These are phyloP conservation scores for Heracleum sosnowskyi DNA, from an alignment of 129 eudicot genomes.

Conservation along the genomic window DNA sequence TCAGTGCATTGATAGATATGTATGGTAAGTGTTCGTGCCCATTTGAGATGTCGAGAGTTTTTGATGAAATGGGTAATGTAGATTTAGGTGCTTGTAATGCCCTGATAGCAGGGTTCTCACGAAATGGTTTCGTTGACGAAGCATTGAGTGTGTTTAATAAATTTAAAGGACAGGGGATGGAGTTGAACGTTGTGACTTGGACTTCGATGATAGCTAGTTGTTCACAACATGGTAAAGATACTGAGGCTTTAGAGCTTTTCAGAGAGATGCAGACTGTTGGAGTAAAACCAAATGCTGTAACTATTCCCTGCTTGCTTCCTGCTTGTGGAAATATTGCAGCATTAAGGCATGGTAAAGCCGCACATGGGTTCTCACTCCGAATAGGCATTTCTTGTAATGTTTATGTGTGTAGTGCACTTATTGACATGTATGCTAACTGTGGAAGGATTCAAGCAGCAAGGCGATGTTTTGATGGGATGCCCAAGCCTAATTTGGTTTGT, in stretches of 20 bases:
- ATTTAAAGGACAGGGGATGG: slow-evolving; percentile 31
- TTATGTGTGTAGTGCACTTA: slow-evolving; percentile 67
- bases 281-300: slow-evolving; percentile 67
- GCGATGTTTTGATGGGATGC: slow-evolving; percentile 46
- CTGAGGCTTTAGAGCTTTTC: slow-evolving; percentile 73
- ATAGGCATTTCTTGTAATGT: slow-evolving; percentile 44
- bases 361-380: slow-evolving; percentile 56
- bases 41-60: slow-evolving; percentile 57
- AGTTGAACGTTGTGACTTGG: slow-evolving; percentile 80
- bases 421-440: slow-evolving; percentile 94
- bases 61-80: slow-evolving; percentile 41
- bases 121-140: slow-evolving; percentile 58
- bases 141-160: slow-evolving; percentile 42
- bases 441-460: slow-evolving; percentile 61
- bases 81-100: slow-evolving; percentile 76
- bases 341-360: slow-evolving; percentile 71
- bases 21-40: slow-evolving; percentile 52
- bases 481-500: slow-evolving; percentile 46
- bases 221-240: slow-evolving; percentile 79
- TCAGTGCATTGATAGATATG: slow-evolving; percentile 68
- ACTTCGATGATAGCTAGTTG: slow-evolving; percentile 80
- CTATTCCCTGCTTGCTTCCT: slow-evolving; percentile 87
- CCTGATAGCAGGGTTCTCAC: slow-evolving; percentile 57
- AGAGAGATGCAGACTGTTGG: slow-evolving; percentile 75
- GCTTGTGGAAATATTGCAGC: slow-evolving; percentile 98